phyloP scores from a whole-genome alignment of 2,329 filamentous ascomycete species.

The Penicillium sp. region DNA sequence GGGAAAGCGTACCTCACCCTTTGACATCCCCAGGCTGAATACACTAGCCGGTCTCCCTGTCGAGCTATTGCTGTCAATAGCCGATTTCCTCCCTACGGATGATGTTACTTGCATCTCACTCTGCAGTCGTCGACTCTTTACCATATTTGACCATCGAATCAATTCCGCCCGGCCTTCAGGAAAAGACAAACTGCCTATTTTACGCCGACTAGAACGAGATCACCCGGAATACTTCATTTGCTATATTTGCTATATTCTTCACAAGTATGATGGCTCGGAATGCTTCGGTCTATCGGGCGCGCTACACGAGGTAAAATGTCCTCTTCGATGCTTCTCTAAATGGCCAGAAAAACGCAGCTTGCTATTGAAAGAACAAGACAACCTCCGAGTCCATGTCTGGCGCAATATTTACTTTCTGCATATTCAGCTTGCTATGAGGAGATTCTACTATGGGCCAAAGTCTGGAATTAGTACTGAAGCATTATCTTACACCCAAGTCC shows the following conservation, averaged over 20 bases:
- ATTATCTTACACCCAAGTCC: slow-evolving; percentile 32
- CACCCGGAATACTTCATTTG: background rate
- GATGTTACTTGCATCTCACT: background rate
- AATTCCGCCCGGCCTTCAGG: background rate
- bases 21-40: background rate
- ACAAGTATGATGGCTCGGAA: background rate
- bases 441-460: background rate
- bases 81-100: background rate
- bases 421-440: slow-evolving; percentile 2
- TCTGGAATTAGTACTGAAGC: slow-evolving; percentile 2
- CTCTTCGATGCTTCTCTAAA: background rate
- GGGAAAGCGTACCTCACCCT: background rate
- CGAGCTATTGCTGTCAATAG: background rate
- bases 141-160: background rate
- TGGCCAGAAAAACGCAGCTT: background rate
- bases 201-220: background rate
- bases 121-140: background rate
- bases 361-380: background rate
- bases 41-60: background rate
- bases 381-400: background rate
- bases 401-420: background rate
- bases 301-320: background rate
- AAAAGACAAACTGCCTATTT: background rate
- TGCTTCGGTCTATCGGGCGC: background rate
- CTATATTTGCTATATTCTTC: background rate